phyloP scores from a whole-genome alignment of 345 rosid genomes.

The Euphorbia lathyris region DNA sequence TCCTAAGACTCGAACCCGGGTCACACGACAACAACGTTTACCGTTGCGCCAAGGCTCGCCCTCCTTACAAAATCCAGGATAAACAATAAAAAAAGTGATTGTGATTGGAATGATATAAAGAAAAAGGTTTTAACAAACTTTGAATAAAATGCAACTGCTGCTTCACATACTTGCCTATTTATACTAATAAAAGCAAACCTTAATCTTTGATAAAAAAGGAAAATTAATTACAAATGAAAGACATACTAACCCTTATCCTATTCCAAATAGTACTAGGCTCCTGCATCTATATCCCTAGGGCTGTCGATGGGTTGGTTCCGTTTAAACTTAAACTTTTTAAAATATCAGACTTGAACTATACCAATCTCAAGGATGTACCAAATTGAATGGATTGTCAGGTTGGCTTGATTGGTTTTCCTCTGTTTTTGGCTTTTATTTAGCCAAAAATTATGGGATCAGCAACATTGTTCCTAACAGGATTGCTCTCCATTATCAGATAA shows the following conservation, averaged over 20 bases:
- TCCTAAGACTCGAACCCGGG: too few relatives aligned
- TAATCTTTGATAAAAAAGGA: not conserved
- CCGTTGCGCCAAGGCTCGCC: too few relatives aligned
- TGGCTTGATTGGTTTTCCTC: not conserved
- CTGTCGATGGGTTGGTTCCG: not conserved
- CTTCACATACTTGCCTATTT: not conserved
- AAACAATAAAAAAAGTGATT: not conserved
- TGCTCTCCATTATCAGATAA: too few relatives aligned
- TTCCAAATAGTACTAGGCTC: not conserved
- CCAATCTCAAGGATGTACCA: too few relatives aligned
- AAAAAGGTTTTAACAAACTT: not conserved
- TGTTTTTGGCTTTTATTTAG: not conserved
- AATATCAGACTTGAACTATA: too few relatives aligned
- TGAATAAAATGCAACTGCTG: not conserved
- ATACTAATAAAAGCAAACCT: not conserved
- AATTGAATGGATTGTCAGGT: not conserved
- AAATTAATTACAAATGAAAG: not conserved
- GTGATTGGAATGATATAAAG: not conserved
- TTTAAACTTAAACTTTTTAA: not conserved
- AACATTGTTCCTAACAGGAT: not conserved
- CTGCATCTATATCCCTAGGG: not conserved
- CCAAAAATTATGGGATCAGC: not conserved
- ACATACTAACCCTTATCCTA: not conserved
- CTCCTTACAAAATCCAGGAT: too few relatives aligned
- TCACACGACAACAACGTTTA: too few relatives aligned